A percentile compares a stretch with the other conserved stretches of the same genome.
Evolutionary conservation across 2,329 filamentous ascomycete species (phyloP).

Genomic region (Dactylonectria estremocensis): DNA sequence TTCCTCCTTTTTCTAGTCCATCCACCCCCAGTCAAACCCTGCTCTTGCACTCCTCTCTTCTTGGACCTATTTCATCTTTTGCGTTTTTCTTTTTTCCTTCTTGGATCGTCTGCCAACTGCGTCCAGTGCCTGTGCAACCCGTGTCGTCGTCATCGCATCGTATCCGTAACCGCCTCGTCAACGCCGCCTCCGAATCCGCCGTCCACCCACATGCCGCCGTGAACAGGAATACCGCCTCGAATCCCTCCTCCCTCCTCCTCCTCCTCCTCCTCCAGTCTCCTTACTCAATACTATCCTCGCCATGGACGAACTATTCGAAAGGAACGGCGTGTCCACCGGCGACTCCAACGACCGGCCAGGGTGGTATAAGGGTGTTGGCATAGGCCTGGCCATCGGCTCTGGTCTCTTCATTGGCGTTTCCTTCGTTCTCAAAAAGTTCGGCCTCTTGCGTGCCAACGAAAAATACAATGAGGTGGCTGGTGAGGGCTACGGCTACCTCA

Average conservation of each 20-base stretch:
- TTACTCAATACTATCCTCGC: conserved; percentile 3
- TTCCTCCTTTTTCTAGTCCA: neutral
- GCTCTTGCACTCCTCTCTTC: neutral
- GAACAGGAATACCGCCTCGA: conserved; percentile 36
- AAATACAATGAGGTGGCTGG: conserved; percentile 98
- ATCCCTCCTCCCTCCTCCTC: conserved; percentile 14
- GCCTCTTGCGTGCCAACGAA: conserved; percentile 90
- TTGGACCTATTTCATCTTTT: conserved; percentile 1
- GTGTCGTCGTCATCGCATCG: conserved; percentile 41
- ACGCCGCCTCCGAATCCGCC: conserved; percentile 42
- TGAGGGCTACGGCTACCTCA: conserved; percentile 97
- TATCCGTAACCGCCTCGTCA: conserved; percentile 11
- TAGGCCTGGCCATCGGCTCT: conserved; percentile 87
- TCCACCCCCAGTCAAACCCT: neutral
- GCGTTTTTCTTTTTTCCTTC: conserved; percentile 15
- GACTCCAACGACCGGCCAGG: conserved; percentile 57
- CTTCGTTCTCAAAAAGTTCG: conserved; percentile 96
- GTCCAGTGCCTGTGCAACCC: neutral
- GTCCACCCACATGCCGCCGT: conserved; percentile 47
- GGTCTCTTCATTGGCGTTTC: conserved; percentile 95
- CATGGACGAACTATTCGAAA: conserved; percentile 47
- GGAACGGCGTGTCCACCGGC: conserved; percentile 38
- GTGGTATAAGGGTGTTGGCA: conserved; percentile 87
- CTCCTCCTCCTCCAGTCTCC: conserved; percentile 20
- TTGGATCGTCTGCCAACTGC: conserved; percentile 7